Percentiles rank a stretch among this genome's conserved stretches.
These are phyloP conservation scores for Wickerhamiella cacticola DNA, from an alignment of 805 yeast genomes.

Conservation along the genomic window DNA sequence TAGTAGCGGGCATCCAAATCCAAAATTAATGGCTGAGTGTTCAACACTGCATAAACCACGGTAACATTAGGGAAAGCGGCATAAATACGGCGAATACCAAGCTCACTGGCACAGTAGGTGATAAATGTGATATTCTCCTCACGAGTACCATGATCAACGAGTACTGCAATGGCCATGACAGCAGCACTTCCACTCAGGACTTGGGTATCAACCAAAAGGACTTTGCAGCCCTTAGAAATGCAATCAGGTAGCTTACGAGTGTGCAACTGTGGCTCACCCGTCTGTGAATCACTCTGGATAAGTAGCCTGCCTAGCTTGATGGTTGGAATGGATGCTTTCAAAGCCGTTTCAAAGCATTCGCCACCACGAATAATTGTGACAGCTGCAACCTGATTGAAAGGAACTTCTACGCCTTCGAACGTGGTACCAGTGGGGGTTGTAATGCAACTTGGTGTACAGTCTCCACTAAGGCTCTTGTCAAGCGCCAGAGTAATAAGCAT, in stretches of 20 bases:
- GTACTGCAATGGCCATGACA: slow-evolving; percentile 83
- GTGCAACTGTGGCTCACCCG: slow-evolving; percentile 93
- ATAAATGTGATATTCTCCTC: slow-evolving; percentile 54
- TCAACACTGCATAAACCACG: slow-evolving; percentile 54
- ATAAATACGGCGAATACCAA: slow-evolving; percentile 59
- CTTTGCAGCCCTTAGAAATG: slow-evolving; percentile 27
- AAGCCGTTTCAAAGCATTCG: slow-evolving; percentile 74
- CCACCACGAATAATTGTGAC: slow-evolving; percentile 82
- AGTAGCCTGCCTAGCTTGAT: slow-evolving; percentile 70
- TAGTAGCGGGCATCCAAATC: slow-evolving; percentile 68
- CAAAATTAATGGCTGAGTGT: slow-evolving; percentile 46
- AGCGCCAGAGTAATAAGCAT: slow-evolving; percentile 57
- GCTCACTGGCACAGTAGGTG: slow-evolving; percentile 62
- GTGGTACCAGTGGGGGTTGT: slow-evolving; percentile 34
- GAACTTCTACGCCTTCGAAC: slow-evolving; percentile 27
- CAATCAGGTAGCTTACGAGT: slow-evolving; percentile 55
- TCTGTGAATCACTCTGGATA: slow-evolving; percentile 73
- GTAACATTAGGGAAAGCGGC: slow-evolving; percentile 62
- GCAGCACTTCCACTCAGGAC: slow-evolving; percentile 86
- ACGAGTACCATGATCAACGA: slow-evolving; percentile 64
- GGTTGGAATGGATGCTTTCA: slow-evolving; percentile 65
- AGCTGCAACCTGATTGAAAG: slow-evolving; percentile 45
- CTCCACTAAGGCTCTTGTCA: slow-evolving; percentile 33
- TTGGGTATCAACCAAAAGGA: slow-evolving; percentile 75
- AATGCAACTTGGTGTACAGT: slow-evolving; percentile 26